These are phyloP conservation scores for Sarcomyxa edulis DNA, from an alignment of 768 basidiomycete genomes.

Conservation along the genomic window DNA sequence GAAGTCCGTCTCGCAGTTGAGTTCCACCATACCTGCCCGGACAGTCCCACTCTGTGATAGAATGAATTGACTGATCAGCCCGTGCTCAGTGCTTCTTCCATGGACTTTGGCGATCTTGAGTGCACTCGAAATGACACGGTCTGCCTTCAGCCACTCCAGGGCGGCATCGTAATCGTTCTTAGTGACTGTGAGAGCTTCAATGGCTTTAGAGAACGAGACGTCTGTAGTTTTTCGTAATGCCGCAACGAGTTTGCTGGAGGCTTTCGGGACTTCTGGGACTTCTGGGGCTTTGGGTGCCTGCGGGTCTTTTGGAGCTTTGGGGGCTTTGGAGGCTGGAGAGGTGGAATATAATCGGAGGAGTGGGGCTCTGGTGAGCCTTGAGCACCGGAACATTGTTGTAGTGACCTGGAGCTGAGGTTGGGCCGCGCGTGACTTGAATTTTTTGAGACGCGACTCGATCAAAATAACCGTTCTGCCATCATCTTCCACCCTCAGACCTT, in stretches of 20 bases:
- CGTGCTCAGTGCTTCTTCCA: conserved; percentile 69
- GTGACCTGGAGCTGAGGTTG: too few relatives aligned
- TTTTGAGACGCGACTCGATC: conserved; percentile 1
- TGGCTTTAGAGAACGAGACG: conserved; percentile 83
- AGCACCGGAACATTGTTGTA: too few relatives aligned
- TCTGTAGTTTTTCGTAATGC: conserved; percentile 78
- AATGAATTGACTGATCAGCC: conserved; percentile 72
- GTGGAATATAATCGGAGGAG: conserved; percentile 49
- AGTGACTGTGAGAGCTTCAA: conserved; percentile 74
- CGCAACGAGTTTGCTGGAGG: conserved; percentile 73
- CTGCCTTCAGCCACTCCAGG: conserved; percentile 75
- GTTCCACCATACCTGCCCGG: conserved; percentile 83
- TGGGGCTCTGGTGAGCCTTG: conserved; percentile 4
- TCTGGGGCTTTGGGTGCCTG: too few relatives aligned
- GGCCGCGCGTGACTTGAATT: conserved; percentile 8
- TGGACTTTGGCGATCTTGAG: conserved; percentile 82
- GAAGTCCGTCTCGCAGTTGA: conserved; percentile 97
- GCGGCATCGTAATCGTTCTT: conserved; percentile 73
- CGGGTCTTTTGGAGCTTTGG: too few relatives aligned
- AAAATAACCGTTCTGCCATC: neutral
- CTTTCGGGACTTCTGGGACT: too few relatives aligned
- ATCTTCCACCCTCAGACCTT: neutral
- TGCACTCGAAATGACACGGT: conserved; percentile 64
- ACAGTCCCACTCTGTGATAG: conserved; percentile 54
- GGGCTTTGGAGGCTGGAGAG: neutral